These are phyloP conservation scores for Casuarina glauca DNA, from an alignment of 306 rosid species.

Conservation along the genomic window DNA sequence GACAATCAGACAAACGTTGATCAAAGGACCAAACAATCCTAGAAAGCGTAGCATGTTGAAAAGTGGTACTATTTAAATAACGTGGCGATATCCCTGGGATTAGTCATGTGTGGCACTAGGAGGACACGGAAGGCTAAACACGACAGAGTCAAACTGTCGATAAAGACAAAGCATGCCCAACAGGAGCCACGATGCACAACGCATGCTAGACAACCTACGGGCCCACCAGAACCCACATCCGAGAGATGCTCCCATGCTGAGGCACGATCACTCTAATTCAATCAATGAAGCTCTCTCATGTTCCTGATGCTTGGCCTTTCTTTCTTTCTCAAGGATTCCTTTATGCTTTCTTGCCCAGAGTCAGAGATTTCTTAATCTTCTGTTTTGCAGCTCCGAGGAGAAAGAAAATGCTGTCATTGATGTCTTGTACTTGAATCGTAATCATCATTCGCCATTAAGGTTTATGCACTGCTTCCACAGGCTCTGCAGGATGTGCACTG, in stretches of 20 bases:
- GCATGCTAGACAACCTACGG: constrained; percentile 90
- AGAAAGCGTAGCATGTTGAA: too few relatives aligned
- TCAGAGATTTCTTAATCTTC: neutral
- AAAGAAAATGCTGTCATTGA: neutral
- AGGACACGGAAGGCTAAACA: constrained; percentile 22
- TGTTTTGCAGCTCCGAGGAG: neutral
- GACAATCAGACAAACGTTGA: neutral
- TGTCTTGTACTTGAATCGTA: neutral
- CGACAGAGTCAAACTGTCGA: constrained; percentile 38
- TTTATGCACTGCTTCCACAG: neutral
- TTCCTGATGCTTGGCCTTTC: constrained; percentile 1
- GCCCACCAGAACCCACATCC: constrained; percentile 62
- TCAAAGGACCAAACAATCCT: neutral
- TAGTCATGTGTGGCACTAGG: constrained; percentile 17
- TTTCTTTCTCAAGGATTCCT: neutral
- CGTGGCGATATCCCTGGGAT: neutral
- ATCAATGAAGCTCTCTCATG: neutral
- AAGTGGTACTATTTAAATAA: too few relatives aligned
- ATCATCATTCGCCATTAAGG: too few relatives aligned
- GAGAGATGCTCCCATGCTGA: constrained; percentile 38
- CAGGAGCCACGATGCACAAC: constrained; percentile 53
- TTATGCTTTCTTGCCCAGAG: neutral
- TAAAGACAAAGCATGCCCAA: constrained; percentile 74
- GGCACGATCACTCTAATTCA: constrained; percentile 32
- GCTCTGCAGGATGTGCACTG: neutral